These are phyloP conservation scores for Setaria viridis DNA, from an alignment of 202 grass and related monocot genomes.

Conservation along the genomic window DNA sequence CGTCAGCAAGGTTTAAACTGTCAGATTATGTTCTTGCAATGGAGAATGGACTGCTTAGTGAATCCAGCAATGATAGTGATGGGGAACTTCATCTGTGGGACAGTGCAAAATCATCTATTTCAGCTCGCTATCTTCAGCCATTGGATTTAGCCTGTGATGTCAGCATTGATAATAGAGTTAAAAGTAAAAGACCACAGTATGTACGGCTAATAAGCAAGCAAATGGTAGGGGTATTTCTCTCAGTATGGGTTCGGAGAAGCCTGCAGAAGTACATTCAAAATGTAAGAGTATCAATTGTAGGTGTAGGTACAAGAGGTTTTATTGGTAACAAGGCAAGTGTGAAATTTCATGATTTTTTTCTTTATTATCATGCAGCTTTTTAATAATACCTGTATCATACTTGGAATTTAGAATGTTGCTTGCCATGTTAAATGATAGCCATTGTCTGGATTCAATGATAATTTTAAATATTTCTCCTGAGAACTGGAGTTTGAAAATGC, in stretches of 20 bases:
- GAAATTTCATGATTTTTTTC: not conserved
- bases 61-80: conserved; percentile 63
- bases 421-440: not conserved
- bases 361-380: not conserved
- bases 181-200: conserved; percentile 58
- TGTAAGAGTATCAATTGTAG: conserved; percentile 68
- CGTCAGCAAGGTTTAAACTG: conserved; percentile 53
- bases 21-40: conserved; percentile 50
- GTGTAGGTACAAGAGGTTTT: conserved; percentile 73
- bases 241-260: conserved; percentile 66
- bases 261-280: conserved; percentile 73
- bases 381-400: not conserved
- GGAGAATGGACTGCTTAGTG: conserved; percentile 51
- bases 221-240: conserved; percentile 77
- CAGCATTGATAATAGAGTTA: conserved; percentile 26
- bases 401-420: not conserved
- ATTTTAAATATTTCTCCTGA: not conserved
- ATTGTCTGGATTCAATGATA: not conserved
- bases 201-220: conserved; percentile 73
- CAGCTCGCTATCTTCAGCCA: conserved; percentile 23
- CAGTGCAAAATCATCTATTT: conserved; percentile 43
- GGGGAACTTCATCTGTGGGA: conserved; percentile 49
- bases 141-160: conserved; percentile 38
- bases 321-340: conserved; percentile 69
- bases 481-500: not conserved